Percentiles rank a stretch among this genome's conserved stretches.
Conservation (phyloP, 495 filamentous ascomycete genomes). For the Penicillium silybi region DNA sequence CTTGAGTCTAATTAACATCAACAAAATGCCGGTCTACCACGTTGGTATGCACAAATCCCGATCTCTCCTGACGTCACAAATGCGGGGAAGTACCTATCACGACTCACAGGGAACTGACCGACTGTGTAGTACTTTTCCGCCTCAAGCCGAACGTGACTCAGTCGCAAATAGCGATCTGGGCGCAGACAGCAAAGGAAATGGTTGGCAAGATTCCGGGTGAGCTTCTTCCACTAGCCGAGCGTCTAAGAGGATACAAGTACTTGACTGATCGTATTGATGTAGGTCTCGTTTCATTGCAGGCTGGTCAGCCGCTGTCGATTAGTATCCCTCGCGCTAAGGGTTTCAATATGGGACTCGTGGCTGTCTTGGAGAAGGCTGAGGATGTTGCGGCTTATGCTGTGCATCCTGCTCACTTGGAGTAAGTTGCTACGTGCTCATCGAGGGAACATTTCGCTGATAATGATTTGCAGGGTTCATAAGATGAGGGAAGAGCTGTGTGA, state of each 20-base stretch:
- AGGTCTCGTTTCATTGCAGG: slow-evolving; percentile 33
- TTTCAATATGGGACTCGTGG: slow-evolving; percentile 42
- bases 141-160: slow-evolving; percentile 35
- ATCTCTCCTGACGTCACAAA: not conserved
- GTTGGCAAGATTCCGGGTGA: slow-evolving; percentile 39
- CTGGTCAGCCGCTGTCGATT: slow-evolving; percentile 30
- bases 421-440: slow-evolving; percentile 7
- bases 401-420: slow-evolving; percentile 42
- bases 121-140: slow-evolving; percentile 38
- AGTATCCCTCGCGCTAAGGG: slow-evolving; percentile 38
- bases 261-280: not conserved
- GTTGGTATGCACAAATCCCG: slow-evolving; percentile 21
- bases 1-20: not conserved
- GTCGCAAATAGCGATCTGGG: slow-evolving; percentile 29
- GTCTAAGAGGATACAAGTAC: too few relatives aligned
- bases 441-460: not conserved
- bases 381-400: slow-evolving; percentile 33
- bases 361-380: slow-evolving; percentile 37
- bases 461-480: slow-evolving; percentile 31
- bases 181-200: slow-evolving; percentile 26
- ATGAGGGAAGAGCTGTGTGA: slow-evolving; percentile 43
- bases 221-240: not conserved
- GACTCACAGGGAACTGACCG: slow-evolving; percentile 6
- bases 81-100: not conserved
- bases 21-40: slow-evolving; percentile 33